These are phyloP conservation scores for Arthrobotrys sinensis DNA, from an alignment of 2,329 filamentous ascomycete genomes.

Conservation along the genomic window DNA sequence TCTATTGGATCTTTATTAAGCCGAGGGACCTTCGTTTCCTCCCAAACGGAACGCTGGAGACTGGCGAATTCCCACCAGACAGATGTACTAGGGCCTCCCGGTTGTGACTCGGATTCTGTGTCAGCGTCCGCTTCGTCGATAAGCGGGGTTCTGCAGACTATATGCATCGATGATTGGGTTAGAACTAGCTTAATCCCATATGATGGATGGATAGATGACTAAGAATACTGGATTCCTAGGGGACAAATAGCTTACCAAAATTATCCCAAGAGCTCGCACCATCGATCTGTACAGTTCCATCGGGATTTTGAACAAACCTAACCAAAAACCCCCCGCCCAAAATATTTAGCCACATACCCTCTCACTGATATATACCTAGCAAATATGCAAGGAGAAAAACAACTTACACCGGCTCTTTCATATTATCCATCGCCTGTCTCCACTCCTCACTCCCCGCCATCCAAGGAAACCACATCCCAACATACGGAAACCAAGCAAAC, in stretches of 20 bases:
- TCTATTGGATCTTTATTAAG: neutral
- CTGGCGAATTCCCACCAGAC: conserved; percentile 33
- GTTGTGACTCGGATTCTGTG: conserved; percentile 15
- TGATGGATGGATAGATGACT: too few relatives aligned
- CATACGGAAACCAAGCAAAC: conserved; percentile 16
- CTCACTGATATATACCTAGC: neutral
- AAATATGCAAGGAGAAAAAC: neutral
- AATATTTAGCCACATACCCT: too few relatives aligned
- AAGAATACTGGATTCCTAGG: too few relatives aligned
- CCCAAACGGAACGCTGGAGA: conserved; percentile 38
- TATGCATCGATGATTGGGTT: neutral
- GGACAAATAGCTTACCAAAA: conserved; percentile 22
- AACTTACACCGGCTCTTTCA: conserved; percentile 37
- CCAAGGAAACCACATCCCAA: conserved; percentile 35
- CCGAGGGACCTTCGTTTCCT: conserved; percentile 2
- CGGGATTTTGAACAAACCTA: conserved; percentile 26
- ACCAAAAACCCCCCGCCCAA: neutral
- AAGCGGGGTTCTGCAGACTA: conserved; percentile 15
- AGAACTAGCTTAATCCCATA: too few relatives aligned
- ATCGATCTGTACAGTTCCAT: conserved; percentile 3
- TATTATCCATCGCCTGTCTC: conserved; percentile 10
- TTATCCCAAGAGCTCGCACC: conserved; percentile 29
- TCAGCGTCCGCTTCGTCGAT: conserved; percentile 3
- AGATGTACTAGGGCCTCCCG: neutral
- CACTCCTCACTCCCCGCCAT: conserved; percentile 26